Base-by-base conservation (phyloP, 2,329 filamentous ascomycete species). In the Colletotrichum viniferum region DNA sequence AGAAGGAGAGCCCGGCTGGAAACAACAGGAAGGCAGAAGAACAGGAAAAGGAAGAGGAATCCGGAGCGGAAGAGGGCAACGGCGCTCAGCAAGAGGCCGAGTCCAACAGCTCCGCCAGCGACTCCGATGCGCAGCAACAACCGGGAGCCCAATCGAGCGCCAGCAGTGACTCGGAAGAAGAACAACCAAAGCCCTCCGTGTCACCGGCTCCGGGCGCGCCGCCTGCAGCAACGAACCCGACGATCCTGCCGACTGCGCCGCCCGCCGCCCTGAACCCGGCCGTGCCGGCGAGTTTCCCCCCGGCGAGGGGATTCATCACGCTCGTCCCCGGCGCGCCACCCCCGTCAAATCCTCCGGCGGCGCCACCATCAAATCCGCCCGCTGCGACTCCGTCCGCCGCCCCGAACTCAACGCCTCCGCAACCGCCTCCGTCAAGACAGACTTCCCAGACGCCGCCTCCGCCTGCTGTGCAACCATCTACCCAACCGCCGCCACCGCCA, bases 261-360 rank as follows among this genome's bases (percentile, higher is more conserved):
- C 71, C 70, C 4, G 63, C 69, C 28, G 26, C 65, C 9, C 10
- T 67, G n/a, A 48, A 73, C 34, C 62, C 62, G 7, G 43, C 63
- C 4, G 5, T 24, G 12, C 26, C 56, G 5, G 36, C 32, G 5
- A 52, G 26, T 3, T 4, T 75, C 5, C 69, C 69, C 2, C 73
- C 73, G 1, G 26, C 69, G 16, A 52, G 73, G 21, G 73, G 73
- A 7, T 75, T 75, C 43, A 58, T 75, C 56, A 75, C 73, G 4
- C 56, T 76, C 32, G 73, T 76, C 1, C 73, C 73, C n/a, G 63
- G 69, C 16, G 69, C 69, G 3, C 73, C 73, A 24, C 43, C 63
- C 3, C n/a, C 73, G 4, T 28, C 55, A 3, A 30, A 34, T 16
- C 69, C 73, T 5, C 63, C 63, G 26, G 13, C 56, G 4, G 55